These are phyloP conservation scores for Acanthamoeba royreba DNA, from an alignment of 208 protist genomes.

Conservation along the genomic window DNA sequence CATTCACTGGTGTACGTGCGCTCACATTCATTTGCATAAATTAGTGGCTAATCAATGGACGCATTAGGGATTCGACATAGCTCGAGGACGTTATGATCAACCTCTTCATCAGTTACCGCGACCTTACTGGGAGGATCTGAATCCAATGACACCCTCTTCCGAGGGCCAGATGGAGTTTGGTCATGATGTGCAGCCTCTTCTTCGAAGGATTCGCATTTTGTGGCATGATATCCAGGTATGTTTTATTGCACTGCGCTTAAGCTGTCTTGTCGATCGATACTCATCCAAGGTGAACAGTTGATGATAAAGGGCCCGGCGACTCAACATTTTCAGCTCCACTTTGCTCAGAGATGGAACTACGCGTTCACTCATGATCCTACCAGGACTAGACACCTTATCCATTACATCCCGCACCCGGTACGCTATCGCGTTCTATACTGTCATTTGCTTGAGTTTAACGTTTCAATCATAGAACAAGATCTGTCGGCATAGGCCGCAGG, in stretches of 20 bases:
- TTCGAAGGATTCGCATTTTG: constrained; percentile 63
- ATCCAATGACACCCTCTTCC: constrained; percentile 7
- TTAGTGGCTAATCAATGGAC: no score
- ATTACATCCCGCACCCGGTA: not conserved
- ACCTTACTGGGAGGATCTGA: constrained; percentile 47
- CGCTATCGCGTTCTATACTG: not conserved
- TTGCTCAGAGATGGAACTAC: constrained; percentile 67
- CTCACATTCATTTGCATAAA: not conserved
- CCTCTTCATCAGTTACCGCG: constrained; percentile 60
- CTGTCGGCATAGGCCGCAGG: not conserved
- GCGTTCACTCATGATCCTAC: constrained; percentile 59
- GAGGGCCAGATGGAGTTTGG: not conserved
- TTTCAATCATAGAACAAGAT: not conserved
- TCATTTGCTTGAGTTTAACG: no score
- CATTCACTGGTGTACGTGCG: constrained; percentile 59
- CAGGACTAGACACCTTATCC: not conserved
- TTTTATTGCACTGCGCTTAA: not conserved
- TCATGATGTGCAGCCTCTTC: constrained; percentile 62
- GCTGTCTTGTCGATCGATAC: not conserved
- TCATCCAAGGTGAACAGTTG: no score
- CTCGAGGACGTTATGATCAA: constrained; percentile 70
- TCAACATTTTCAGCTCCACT: constrained; percentile 63
- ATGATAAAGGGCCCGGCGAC: constrained; percentile 50
- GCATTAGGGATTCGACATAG: constrained; percentile 67
- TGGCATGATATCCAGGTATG: constrained; percentile 65